These are phyloP conservation scores for Obelidium mucronatum DNA, from an alignment of 192 early-diverging fungal species.

Conservation along the genomic window DNA sequence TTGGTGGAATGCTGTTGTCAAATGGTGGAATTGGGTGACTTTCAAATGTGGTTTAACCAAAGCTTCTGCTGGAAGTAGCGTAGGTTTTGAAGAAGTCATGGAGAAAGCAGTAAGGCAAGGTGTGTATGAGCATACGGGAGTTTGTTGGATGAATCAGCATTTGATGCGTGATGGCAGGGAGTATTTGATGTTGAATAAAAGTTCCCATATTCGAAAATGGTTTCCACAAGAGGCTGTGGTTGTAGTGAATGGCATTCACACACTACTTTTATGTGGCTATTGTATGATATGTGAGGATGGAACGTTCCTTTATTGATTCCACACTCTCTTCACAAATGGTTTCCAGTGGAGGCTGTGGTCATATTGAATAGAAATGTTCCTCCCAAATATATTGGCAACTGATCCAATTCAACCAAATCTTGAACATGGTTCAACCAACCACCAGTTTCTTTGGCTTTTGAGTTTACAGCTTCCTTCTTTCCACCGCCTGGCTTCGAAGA, in stretches of 20 bases:
- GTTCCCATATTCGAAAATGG: too few species aligned
- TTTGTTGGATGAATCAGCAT: constrained; percentile 78
- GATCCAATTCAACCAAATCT: background rate
- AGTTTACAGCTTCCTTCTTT: constrained; percentile 20
- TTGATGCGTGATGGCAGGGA: constrained; percentile 65
- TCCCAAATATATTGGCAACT: background rate
- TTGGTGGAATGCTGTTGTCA: constrained; percentile 46
- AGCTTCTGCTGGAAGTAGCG: too few species aligned
- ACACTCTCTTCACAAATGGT: constrained; percentile 3
- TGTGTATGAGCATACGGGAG: constrained; percentile 79
- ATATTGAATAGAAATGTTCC: background rate
- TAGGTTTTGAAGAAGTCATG: constrained; percentile 77
- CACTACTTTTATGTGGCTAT: too few species aligned
- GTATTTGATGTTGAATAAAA: too few species aligned
- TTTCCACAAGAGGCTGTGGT: too few species aligned
- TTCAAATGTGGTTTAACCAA: background rate
- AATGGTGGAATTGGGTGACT: constrained; percentile 32
- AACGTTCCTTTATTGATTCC: too few species aligned
- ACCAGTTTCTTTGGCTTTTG: background rate
- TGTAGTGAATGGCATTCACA: too few species aligned
- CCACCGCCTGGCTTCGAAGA: constrained; percentile 14
- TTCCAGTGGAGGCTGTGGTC: constrained; percentile 8
- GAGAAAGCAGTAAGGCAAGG: constrained; percentile 72
- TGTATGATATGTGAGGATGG: too few species aligned
- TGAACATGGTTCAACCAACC: background rate